Conservation (phyloP, 768 basidiomycete species). For the Mycena crocata region DNA sequence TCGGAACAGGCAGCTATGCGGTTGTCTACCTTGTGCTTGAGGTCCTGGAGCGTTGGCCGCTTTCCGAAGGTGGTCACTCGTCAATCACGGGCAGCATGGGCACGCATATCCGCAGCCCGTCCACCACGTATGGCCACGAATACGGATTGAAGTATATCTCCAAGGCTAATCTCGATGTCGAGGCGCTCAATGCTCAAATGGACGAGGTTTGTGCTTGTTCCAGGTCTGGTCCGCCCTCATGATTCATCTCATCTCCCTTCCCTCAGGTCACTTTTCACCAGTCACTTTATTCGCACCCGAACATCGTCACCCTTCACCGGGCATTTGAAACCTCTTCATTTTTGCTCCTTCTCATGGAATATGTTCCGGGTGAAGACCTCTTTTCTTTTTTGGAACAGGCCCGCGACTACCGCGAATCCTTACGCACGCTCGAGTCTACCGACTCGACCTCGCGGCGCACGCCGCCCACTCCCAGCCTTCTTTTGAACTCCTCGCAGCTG, state of each 20-base stretch:
- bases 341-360: slow-evolving; percentile 93
- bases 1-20: slow-evolving; percentile 93
- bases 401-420: slow-evolving; percentile 81
- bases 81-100: slow-evolving; percentile 67
- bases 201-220: slow-evolving; percentile 72
- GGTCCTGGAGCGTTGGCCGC: slow-evolving; percentile 61
- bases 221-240: slow-evolving; percentile 11
- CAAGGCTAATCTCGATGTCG: slow-evolving; percentile 92
- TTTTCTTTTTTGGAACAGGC: slow-evolving; percentile 99
- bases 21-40: slow-evolving; percentile 94
- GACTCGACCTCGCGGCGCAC: slow-evolving; percentile 69
- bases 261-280: slow-evolving; percentile 92
- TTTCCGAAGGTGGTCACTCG: slow-evolving; percentile 68
- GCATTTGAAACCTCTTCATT: slow-evolving; percentile 94
- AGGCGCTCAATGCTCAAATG: slow-evolving; percentile 89
- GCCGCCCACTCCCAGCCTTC: slow-evolving; percentile 93
- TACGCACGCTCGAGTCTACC: slow-evolving; percentile 48
- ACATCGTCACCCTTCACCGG: slow-evolving; percentile 94
- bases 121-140: slow-evolving; percentile 75
- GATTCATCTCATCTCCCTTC: slow-evolving; percentile 25
- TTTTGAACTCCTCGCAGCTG: slow-evolving; percentile 83
- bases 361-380: slow-evolving; percentile 95
- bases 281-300: slow-evolving; percentile 87
- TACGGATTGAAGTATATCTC: slow-evolving; percentile 96
- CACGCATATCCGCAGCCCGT: slow-evolving; percentile 42